Percentiles rank a stretch among this genome's conserved stretches.
phyloP scores from a whole-genome alignment of 2,329 filamentous ascomycete genomes.

The Neonectria sp. region DNA sequence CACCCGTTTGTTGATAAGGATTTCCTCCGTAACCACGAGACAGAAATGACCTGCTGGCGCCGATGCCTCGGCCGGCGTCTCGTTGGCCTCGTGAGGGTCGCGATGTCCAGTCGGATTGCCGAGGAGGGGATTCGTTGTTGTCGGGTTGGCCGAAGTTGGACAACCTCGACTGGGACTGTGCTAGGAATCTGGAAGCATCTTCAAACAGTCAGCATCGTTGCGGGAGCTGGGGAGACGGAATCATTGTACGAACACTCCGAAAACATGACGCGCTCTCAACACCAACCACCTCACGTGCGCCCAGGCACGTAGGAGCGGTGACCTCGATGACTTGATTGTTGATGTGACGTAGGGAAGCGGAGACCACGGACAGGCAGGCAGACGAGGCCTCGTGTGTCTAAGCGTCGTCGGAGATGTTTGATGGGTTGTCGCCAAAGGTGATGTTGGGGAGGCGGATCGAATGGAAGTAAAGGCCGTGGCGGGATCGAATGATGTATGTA shows the following conservation, averaged over 20 bases:
- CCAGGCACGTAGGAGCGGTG: conserved; percentile 30
- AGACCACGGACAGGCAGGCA: conserved; percentile 31
- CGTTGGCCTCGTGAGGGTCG: conserved; percentile 52
- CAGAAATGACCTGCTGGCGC: conserved; percentile 60
- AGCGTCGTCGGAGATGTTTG: conserved; percentile 34
- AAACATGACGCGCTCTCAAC: conserved; percentile 58
- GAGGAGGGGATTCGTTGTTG: conserved; percentile 51
- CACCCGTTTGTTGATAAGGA: conserved; percentile 85
- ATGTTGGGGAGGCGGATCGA: neutral
- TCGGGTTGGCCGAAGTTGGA: conserved; percentile 78
- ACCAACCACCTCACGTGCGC: conserved; percentile 52
- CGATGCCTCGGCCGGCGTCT: conserved; percentile 49
- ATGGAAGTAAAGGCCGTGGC: conserved; percentile 19
- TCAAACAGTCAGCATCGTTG: conserved; percentile 36
- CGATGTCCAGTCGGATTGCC: conserved; percentile 54
- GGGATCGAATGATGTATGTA: conserved; percentile 14
- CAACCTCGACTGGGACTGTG: conserved; percentile 94
- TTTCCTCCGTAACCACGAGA: conserved; percentile 72
- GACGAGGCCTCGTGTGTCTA: conserved; percentile 29
- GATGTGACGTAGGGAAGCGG: conserved; percentile 44
- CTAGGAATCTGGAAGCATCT: conserved; percentile 98
- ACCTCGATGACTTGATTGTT: conserved; percentile 33
- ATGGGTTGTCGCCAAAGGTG: conserved; percentile 18
- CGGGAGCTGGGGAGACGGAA: neutral
- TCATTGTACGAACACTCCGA: conserved; percentile 83